Evolutionary conservation across 2,329 filamentous ascomycete species (phyloP).

Genomic region (Fusarium anthophilum): DNA sequence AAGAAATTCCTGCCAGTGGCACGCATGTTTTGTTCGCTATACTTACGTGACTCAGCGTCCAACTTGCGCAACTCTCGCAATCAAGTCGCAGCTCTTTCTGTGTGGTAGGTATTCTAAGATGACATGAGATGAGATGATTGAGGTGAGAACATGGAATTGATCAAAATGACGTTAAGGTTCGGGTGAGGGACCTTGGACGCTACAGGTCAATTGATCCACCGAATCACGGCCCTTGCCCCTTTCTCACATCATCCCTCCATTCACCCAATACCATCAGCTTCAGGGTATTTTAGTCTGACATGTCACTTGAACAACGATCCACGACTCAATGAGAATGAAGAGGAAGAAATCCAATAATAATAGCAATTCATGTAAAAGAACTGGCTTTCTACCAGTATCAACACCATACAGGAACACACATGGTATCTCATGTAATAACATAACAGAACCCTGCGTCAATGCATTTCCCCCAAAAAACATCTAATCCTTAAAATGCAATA

Average conservation of each 20-base stretch:
- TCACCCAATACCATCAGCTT: neutral
- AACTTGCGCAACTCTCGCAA: neutral
- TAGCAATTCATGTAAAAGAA: neutral
- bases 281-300: neutral
- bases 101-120: neutral
- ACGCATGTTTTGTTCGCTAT: neutral
- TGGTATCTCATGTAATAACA: slow-evolving; percentile 6
- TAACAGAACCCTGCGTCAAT: neutral
- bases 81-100: neutral
- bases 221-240: neutral
- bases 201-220: slow-evolving; percentile 3
- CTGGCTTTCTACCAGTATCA: neutral
- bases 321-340: neutral
- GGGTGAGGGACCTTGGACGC: neutral
- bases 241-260: neutral
- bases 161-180: slow-evolving; percentile 5
- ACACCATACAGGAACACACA: neutral
- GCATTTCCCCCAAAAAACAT: slow-evolving; percentile 19
- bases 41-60: neutral
- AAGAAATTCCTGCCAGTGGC: neutral
- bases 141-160: neutral
- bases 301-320: neutral
- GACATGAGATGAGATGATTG: neutral
- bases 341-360: neutral
- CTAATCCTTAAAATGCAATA: slow-evolving; percentile 2